Conservation (phyloP, 331 rosid genomes). For the Phaseolus coccineus region DNA sequence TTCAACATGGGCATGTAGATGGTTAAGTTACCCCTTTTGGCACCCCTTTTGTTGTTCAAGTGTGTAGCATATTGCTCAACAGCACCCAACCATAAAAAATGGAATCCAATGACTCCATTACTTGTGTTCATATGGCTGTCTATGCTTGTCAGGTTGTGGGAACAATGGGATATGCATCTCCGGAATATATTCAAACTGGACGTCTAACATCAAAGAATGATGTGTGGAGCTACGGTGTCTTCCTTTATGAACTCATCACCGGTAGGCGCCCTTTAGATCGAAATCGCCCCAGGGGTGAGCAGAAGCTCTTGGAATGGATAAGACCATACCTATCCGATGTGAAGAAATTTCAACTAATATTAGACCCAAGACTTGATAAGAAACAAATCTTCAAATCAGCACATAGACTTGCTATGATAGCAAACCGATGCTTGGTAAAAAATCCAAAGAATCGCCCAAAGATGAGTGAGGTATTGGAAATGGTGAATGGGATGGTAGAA, state of each 20-base stretch:
- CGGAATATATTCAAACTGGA: constrained; percentile 94
- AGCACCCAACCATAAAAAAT: constrained; percentile 26
- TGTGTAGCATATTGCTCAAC: constrained; percentile 20
- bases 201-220: constrained; percentile 90
- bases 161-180: constrained; percentile 97
- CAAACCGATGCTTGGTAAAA: constrained; percentile 82
- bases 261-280: constrained; percentile 91
- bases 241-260: constrained; percentile 92
- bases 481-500: constrained; percentile 73
- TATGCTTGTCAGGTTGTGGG: constrained; percentile 82
- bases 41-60: not conserved
- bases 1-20: constrained; percentile 24
- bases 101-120: constrained; percentile 11
- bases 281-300: constrained; percentile 89
- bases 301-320: constrained; percentile 93
- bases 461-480: constrained; percentile 90
- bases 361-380: constrained; percentile 89
- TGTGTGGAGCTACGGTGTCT: constrained; percentile 98
- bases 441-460: constrained; percentile 87
- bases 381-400: constrained; percentile 70
- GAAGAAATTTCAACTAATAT: constrained; percentile 78
- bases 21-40: constrained; percentile 12
- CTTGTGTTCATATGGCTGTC: constrained; percentile 44
- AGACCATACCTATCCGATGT: constrained; percentile 78
- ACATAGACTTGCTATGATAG: constrained; percentile 71